phyloP scores from a whole-genome alignment of 495 filamentous ascomycete species.

The Antarctomyces pellizariae region DNA sequence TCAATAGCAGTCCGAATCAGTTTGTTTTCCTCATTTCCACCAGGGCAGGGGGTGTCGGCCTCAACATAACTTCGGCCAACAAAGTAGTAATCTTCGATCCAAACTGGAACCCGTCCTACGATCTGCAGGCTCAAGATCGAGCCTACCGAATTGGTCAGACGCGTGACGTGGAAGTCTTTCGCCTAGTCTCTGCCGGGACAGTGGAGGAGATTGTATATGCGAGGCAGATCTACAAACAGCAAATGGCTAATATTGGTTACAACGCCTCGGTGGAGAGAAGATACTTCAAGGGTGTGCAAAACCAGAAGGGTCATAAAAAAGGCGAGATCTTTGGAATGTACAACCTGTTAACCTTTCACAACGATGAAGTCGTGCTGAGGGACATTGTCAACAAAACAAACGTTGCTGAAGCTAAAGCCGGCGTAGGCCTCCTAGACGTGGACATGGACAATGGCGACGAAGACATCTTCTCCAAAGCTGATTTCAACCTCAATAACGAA shows the following conservation, averaged over 20 bases:
- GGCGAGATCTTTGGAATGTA: conserved; percentile 84
- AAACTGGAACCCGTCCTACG: conserved; percentile 74
- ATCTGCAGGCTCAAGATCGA: conserved; percentile 89
- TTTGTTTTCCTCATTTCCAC: conserved; percentile 96
- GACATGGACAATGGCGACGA: conserved; percentile 40
- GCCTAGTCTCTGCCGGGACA: conserved; percentile 77
- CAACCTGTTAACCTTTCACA: conserved; percentile 72
- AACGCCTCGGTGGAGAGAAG: conserved; percentile 76
- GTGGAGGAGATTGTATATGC: conserved; percentile 97
- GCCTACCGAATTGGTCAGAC: conserved; percentile 90
- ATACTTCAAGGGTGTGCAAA: conserved; percentile 90
- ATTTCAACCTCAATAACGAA: conserved; percentile 23
- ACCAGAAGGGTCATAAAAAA: conserved; percentile 52
- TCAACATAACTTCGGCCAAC: conserved; percentile 95
- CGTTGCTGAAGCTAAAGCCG: conserved; percentile 74
- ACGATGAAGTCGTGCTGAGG: conserved; percentile 54
- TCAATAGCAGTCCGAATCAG: conserved; percentile 70
- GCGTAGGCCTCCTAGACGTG: conserved; percentile 54
- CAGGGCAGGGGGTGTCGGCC: conserved; percentile 61
- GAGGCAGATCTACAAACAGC: conserved; percentile 94
- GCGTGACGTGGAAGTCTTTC: conserved; percentile 88
- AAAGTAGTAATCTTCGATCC: conserved; percentile 96
- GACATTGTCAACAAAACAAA: conserved; percentile 98
- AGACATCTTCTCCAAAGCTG: conserved; percentile 22
- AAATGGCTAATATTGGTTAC: conserved; percentile 95